Evolutionary conservation across 352 stramenopile species (phyloP).

Genomic region (Elongisporangium prolatum): DNA sequence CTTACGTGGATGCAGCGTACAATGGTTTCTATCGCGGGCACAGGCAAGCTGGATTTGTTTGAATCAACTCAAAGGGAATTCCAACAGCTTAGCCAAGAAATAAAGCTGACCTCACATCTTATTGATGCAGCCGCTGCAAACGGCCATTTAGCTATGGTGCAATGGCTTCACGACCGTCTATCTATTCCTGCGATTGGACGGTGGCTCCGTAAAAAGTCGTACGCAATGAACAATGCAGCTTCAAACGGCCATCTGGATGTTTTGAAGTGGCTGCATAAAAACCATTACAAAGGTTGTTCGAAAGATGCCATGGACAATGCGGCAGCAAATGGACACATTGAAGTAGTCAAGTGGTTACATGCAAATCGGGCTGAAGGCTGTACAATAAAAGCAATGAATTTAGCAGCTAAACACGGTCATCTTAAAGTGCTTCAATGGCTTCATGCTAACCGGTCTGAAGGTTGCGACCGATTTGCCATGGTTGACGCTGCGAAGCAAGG

Average conservation of each 20-base stretch:
- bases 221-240: not conserved
- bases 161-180: not conserved
- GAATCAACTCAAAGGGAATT: not conserved
- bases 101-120: not conserved
- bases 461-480: no score
- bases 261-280: not conserved
- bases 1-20: no score
- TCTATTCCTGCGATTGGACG: no score
- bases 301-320: not conserved
- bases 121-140: not conserved
- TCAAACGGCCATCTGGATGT: not conserved
- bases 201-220: no score
- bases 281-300: not conserved
- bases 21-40: no score
- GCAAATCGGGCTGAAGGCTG: not conserved
- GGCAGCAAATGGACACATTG: not conserved
- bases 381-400: not conserved
- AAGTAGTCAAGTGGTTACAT: not conserved
- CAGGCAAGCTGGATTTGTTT: no score
- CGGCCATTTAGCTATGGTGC: not conserved
- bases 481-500: no score
- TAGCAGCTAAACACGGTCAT: not conserved
- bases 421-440: conserved; percentile 15
- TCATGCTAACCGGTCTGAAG: no score
- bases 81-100: no score